phyloP scores from a whole-genome alignment of 108 stramenopile species.

The Skeletonema grethae region DNA sequence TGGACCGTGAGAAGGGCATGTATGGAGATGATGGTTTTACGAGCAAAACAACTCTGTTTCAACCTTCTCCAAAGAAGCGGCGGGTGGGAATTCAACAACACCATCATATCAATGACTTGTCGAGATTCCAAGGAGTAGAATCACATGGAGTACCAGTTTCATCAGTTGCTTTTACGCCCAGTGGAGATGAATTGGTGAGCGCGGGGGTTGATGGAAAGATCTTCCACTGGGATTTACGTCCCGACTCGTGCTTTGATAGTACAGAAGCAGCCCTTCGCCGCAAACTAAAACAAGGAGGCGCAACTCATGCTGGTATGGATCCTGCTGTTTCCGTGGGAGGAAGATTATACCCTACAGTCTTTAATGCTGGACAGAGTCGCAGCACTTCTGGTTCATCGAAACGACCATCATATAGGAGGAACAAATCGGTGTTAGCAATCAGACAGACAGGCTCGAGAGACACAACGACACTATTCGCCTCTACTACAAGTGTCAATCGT shows the following conservation, averaged over 20 bases:
- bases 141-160: conserved; percentile 60
- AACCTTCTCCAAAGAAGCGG: conserved; percentile 14
- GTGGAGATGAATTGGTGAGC: conserved; percentile 66
- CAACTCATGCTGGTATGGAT: conserved; percentile 10
- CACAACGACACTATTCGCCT: conserved; percentile 28
- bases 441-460: conserved; percentile 24
- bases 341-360: conserved; percentile 19
- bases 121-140: conserved; percentile 28
- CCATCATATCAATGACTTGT: conserved; percentile 14
- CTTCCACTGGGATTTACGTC: conserved; percentile 72
- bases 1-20: conserved; percentile 47
- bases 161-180: conserved; percentile 55
- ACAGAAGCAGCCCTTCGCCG: conserved; percentile 16
- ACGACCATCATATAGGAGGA: conserved; percentile 2
- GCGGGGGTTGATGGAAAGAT: conserved; percentile 59
- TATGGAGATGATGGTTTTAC: not conserved
- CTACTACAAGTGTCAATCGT: not conserved
- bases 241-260: conserved; percentile 49
- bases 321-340: conserved; percentile 30
- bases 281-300: not conserved
- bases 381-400: conserved; percentile 2
- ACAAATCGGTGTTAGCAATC: not conserved
- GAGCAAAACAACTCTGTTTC: conserved; percentile 23
- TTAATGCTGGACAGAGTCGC: not conserved
- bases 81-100: conserved; percentile 1